Evolutionary conservation across 768 basidiomycete genomes (phyloP), one percentile per base, ranked within the genome.

Genomic region (Mycena galericulata): DNA sequence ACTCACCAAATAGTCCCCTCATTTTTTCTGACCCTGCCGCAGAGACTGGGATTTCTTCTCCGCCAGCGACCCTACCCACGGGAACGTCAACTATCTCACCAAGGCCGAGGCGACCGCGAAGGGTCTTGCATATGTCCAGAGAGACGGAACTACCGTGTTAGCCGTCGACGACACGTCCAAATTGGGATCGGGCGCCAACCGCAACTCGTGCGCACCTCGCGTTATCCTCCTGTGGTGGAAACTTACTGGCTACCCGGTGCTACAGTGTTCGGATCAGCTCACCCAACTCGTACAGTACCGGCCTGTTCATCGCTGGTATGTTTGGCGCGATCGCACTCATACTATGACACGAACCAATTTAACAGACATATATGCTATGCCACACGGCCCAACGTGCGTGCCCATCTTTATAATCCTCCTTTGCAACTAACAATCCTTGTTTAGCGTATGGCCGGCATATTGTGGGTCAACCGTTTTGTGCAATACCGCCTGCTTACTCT

Each of bases 11-110:
- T 24, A 17, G 22, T 30, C 49, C 10, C 24, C 59, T 30, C 38
- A 50, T 60, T 40, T 11, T 29, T 46, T 29, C 27, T 50, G 24
- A 40, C 46, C 30, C 38, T 56, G 34, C 58, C 73, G 24, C 50
- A 93, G 92, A 53, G 72, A 87, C 47, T 94, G 90, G 89, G 79
- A 89, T 34, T 94, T 92, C 80, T 93, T 88, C 79, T 83, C 83
- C 15, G 78, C 70, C 4, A 17, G 77, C 14, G 93, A 95, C 77
- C 93, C 93, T 4, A 94, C 93, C 0, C 78, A 88, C 69, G 93
- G 93, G 20, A 79, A 79, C 27, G 94, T 95, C 54, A 84, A 88
- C 63, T 95, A 88, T 75, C 80, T 87, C 67, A 79, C 73, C 34
- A 75, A 80, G 72, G 74, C 77, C 2, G 78, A 87, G 26, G 92